phyloP scores from a whole-genome alignment of 768 basidiomycete genomes.

The Suillus sp. region DNA sequence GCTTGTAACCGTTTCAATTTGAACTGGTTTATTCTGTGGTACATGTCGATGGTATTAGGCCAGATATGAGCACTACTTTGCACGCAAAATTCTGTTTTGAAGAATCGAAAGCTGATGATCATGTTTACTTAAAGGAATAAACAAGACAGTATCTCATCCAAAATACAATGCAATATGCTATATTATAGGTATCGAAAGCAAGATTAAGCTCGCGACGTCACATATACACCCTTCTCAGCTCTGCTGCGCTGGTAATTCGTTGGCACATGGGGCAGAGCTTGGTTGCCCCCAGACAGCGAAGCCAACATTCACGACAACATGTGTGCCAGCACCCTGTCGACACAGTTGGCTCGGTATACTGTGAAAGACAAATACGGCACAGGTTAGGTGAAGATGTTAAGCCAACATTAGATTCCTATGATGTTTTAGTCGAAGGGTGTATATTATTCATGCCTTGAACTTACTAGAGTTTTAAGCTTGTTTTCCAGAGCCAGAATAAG shows the following conservation, averaged over 20 bases:
- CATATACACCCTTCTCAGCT: constrained; percentile 75
- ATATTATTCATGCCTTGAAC: constrained; percentile 23
- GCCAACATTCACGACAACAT: constrained; percentile 81
- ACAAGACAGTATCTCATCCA: background rate
- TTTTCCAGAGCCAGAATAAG: constrained; percentile 59
- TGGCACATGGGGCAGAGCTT: constrained; percentile 88
- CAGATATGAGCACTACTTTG: constrained; percentile 73
- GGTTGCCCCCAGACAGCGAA: constrained; percentile 80
- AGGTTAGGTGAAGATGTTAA: constrained; percentile 43
- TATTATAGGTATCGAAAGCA: constrained; percentile 1
- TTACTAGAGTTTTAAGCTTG: constrained; percentile 59
- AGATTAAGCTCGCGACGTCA: constrained; percentile 28
- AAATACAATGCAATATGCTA: background rate
- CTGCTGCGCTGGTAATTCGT: constrained; percentile 76
- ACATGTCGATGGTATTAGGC: constrained; percentile 76
- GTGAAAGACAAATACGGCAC: constrained; percentile 81
- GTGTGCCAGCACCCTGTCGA: constrained; percentile 90
- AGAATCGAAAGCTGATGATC: background rate
- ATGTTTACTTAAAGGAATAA: background rate
- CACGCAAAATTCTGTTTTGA: background rate
- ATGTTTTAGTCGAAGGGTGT: background rate
- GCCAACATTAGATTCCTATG: constrained; percentile 3
- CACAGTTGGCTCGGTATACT: constrained; percentile 75
- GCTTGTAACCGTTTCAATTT: constrained; percentile 49
- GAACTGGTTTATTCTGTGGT: constrained; percentile 50